These are phyloP conservation scores for Botryotinia convoluta DNA, from an alignment of 2,329 filamentous ascomycete species.

Conservation along the genomic window DNA sequence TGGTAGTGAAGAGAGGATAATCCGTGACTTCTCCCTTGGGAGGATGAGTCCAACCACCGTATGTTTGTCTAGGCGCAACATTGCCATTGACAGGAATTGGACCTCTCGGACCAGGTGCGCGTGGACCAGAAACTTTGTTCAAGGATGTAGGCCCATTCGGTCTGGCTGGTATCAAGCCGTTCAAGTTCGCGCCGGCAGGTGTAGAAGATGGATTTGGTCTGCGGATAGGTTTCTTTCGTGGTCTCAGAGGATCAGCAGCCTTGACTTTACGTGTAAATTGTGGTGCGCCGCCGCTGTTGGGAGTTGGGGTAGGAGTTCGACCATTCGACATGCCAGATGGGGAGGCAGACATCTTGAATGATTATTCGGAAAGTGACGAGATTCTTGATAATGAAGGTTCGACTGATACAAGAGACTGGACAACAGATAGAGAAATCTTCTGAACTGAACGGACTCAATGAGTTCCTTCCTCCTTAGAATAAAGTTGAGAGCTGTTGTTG, in stretches of 20 bases:
- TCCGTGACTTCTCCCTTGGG: conserved; percentile 48
- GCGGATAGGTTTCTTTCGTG: conserved; percentile 52
- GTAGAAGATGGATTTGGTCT: conserved; percentile 38
- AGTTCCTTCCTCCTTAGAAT: too few species aligned
- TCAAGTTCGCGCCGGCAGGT: conserved; percentile 25
- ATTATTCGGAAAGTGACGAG: neutral
- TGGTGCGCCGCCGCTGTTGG: conserved; percentile 48
- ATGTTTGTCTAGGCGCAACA: conserved; percentile 36
- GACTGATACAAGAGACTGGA: neutral
- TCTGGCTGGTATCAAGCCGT: conserved; percentile 22
- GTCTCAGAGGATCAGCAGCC: conserved; percentile 60
- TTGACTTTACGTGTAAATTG: conserved; percentile 49
- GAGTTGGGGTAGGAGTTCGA: conserved; percentile 47
- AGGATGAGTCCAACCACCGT: conserved; percentile 58
- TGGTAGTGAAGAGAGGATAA: conserved; percentile 77
- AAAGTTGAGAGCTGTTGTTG: neutral
- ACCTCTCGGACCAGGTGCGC: conserved; percentile 22
- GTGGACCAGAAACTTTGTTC: conserved; percentile 21
- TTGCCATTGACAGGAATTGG: conserved; percentile 30
- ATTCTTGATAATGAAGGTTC: neutral
- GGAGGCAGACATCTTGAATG: conserved; percentile 42
- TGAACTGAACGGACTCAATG: neutral
- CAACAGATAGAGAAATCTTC: neutral
- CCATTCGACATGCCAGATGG: conserved; percentile 47
- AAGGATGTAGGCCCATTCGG: conserved; percentile 8